Evolutionary conservation across 306 rosid species (phyloP), one percentile per base, ranked within the genome.

Genomic region (Adenanthera pavonina): DNA sequence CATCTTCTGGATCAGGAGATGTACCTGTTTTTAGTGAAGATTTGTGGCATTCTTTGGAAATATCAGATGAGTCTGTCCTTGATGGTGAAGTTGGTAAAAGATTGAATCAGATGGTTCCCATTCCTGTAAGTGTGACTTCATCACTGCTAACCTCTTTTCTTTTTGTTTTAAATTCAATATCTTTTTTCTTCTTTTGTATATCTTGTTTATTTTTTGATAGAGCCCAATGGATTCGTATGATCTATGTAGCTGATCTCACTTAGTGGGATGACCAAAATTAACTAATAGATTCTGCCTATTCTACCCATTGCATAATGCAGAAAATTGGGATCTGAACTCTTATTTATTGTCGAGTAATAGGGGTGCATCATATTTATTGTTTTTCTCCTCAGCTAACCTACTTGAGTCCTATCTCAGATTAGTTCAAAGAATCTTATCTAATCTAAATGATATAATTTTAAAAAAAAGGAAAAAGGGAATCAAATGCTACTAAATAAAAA

Each of bases 11-110:
- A 35, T 74, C 83, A 44, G 90, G 79, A 80, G 96, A 88, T 64
- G 61, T 81, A 65, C 81, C 84, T 15, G 44, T 46, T 59, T 17
- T 53, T 20, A 82, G 73, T 52, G 94, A 93, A 25, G 85, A 85
- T 34, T 59, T 79, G 62, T 86, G 82, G 81, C 78, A 72, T 77
- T 72, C 80, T 3, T 75, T 89, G 89, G 96, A 93, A 83, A 92
- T 95, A 83, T 85, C 89, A 46, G 94, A 92, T 25, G 98, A 92
- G 85, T 92, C 88, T 85, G 51, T 86, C 54, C 93, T 95, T 82
- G 99, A 95, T 67, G 92, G 98, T 56, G 99, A 95, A 92, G 96
- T 95, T 41, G 97, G 98, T 49, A 92, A 87, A 89, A 89, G 96
- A 85, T 80, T 95, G 75, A 89, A 88, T 84, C 93, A 92, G 81